Evolutionary conservation across 1,284 basidiomycete genomes (phyloP).

Genomic region (Cutaneotrichosporon sp.): DNA sequence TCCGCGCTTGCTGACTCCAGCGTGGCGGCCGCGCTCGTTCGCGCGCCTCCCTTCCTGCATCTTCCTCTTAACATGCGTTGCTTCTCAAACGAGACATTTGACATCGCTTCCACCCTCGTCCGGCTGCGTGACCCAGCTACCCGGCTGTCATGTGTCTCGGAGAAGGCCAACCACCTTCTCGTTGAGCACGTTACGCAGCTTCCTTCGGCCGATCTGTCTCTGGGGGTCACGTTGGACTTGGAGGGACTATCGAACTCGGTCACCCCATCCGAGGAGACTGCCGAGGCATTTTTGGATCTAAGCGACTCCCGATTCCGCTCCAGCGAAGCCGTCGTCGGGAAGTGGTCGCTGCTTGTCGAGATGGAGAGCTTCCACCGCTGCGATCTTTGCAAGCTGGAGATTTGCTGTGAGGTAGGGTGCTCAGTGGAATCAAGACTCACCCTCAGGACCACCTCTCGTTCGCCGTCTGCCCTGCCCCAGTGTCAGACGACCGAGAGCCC

Average conservation of each 20-base stretch:
- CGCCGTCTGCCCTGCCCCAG: constrained; percentile 59
- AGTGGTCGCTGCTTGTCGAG: constrained; percentile 24
- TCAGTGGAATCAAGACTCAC: constrained; percentile 47
- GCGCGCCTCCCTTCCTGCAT: constrained; percentile 24
- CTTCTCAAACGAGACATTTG: constrained; percentile 60
- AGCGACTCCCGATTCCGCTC: constrained; percentile 61
- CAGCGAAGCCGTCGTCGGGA: constrained; percentile 27
- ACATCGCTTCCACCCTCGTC: constrained; percentile 15
- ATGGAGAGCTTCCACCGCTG: constrained; percentile 53
- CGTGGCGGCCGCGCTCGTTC: constrained; percentile 46
- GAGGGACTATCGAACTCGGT: constrained; percentile 55
- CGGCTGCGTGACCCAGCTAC: background rate
- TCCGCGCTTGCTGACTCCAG: constrained; percentile 20
- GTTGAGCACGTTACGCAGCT: background rate
- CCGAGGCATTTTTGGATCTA: constrained; percentile 61
- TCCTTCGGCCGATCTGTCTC: background rate
- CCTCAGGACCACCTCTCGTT: constrained; percentile 62
- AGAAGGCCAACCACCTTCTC: background rate
- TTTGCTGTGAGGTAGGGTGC: constrained; percentile 56
- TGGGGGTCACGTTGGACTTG: background rate
- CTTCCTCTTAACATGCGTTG: constrained; percentile 59
- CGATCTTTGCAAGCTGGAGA: constrained; percentile 58
- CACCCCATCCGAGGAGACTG: constrained; percentile 56
- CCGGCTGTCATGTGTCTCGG: constrained; percentile 24
- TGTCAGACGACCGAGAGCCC: constrained; percentile 11